Evolutionary conservation across 192 early-diverging fungal genomes (phyloP).

Genomic region (Rhizophagus prolifer): DNA sequence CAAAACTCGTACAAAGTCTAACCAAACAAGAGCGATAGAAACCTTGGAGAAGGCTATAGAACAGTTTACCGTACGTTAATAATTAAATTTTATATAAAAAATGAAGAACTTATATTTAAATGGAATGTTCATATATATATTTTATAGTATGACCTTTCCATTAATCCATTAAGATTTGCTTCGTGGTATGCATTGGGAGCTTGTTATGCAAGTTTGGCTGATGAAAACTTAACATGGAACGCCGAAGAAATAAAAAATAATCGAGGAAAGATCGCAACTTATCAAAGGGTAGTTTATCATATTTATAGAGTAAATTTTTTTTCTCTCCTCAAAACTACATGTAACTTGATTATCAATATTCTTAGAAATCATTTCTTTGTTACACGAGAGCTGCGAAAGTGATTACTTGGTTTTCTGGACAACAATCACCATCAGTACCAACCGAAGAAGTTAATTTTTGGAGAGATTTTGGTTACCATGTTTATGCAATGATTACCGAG

Average conservation of each 20-base stretch:
- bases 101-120: not conserved
- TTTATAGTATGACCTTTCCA: constrained; percentile 52
- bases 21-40: constrained; percentile 53
- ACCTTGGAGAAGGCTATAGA: constrained; percentile 56
- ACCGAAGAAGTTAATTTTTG: constrained; percentile 42
- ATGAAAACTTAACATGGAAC: constrained; percentile 65
- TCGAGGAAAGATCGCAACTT: constrained; percentile 49
- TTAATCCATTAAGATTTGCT: constrained; percentile 55
- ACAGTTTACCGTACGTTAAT: constrained; percentile 43
- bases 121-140: not conserved
- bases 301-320: not conserved
- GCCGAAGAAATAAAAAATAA: constrained; percentile 56
- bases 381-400: constrained; percentile 49
- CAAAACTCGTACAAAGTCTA: constrained; percentile 49
- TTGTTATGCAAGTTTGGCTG: constrained; percentile 56
- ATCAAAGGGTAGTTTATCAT: constrained; percentile 53
- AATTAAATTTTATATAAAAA: not conserved
- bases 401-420: not conserved
- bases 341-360: not conserved
- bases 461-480: constrained; percentile 50
- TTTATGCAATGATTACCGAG: constrained; percentile 47
- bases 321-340: too few relatives aligned
- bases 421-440: not conserved
- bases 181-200: constrained; percentile 67
- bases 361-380: constrained; percentile 62